Base-by-base conservation (phyloP, 306 rosid genomes). In the Pterocarpus macrocarpus region DNA sequence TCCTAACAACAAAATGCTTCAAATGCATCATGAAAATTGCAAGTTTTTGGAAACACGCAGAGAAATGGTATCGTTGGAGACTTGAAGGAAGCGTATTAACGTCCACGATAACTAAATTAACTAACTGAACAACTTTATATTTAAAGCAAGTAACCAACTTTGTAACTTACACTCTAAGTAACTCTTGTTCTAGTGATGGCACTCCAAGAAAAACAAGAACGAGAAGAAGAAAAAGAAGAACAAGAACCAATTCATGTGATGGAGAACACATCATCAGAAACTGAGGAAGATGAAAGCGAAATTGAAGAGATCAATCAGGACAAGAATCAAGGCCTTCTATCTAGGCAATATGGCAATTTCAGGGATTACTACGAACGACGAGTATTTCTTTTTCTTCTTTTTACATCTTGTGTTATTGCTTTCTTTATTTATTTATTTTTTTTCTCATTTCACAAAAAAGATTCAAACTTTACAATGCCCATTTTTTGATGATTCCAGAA, bases 351-450 rank as follows among this genome's bases (percentile, higher is more conserved):
- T 64, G 97, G 94, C 68, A 92, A 92, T 81, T 88, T 89, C 85
- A 82, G 49, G 73, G 45, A 43, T 82, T 90, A 92, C 87, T 90
- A 92, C 62, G 90, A 89, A 77, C 87, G 85, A 57, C 90, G 94
- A 10, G 94, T 90, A 90, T 72, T 7, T 64, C 36, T 8, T 35
- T 11, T 1, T 6, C 55, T 9, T 5, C 10, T 33, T 38, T 67
- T 22, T 22, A 22, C 28, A 22, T 22, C 28, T 22, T 22, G 28
- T 22, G 34, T 17, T 7, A 39, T 14, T 57, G 30, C 13, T 3
- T 75, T 16, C 34, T 2, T 81, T 30, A 17, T 15, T 12, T 38
- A n/a, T n/a, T n/a, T n/a, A n/a, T 39, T 7, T 2, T 80, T n/a
- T 15, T 45, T 30, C 5, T 34, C 12, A 12, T 17, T 53, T 1